Conservation (phyloP, 768 basidiomycete species). For the Steccherinum ochraceum region DNA sequence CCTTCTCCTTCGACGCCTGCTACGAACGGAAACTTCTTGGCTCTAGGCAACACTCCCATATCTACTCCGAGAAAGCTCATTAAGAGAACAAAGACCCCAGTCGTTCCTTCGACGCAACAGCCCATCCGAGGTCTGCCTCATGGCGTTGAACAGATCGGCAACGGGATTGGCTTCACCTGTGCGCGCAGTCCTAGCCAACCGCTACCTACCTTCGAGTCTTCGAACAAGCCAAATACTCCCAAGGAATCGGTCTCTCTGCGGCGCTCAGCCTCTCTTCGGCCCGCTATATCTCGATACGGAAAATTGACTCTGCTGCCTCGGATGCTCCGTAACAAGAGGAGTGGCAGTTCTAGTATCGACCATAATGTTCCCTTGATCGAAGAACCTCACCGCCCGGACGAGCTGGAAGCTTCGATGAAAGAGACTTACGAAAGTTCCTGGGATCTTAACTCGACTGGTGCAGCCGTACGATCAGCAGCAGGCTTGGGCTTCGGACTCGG, state of each 20-base stretch:
- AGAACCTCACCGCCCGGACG: conserved; percentile 12
- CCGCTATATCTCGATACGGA: too few relatives aligned
- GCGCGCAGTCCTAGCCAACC: conserved; percentile 5
- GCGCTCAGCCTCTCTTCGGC: background rate
- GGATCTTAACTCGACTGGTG: conserved; percentile 5
- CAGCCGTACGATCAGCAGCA: background rate
- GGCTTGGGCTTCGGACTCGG: background rate
- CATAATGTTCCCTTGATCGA: too few relatives aligned
- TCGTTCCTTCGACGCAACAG: conserved; percentile 19
- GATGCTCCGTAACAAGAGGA: too few relatives aligned
- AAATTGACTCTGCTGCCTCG: too few relatives aligned
- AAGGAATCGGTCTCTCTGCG: background rate
- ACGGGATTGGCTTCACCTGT: conserved; percentile 27
- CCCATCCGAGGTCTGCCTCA: conserved; percentile 32
- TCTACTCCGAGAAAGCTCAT: conserved; percentile 34
- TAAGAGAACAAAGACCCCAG: conserved; percentile 28
- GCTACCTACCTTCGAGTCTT: background rate
- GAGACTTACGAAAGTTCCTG: conserved; percentile 21
- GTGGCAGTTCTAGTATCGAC: too few relatives aligned
- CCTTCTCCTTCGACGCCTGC: conserved; percentile 21
- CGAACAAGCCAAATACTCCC: too few relatives aligned
- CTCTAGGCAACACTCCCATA: conserved; percentile 25
- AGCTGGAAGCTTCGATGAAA: conserved; percentile 22
- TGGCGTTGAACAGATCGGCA: conserved; percentile 25
- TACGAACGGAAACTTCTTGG: conserved; percentile 30